Percentiles rank a stretch among this genome's conserved stretches.
These are phyloP conservation scores for Yamadazyma epiphylla DNA, from an alignment of 1,139 yeast genomes.

Conservation along the genomic window DNA sequence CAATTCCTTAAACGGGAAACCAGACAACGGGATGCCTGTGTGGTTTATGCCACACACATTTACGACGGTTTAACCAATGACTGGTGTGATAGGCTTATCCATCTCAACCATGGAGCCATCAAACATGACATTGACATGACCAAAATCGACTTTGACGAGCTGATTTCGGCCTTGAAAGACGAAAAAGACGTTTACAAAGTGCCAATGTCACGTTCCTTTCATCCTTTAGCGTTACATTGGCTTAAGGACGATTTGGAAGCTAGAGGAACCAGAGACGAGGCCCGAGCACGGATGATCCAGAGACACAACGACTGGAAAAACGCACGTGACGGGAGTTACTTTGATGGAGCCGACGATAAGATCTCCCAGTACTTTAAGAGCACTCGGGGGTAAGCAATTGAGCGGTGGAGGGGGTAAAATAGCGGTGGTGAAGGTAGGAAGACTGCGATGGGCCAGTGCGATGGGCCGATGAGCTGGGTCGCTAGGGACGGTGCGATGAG, in stretches of 20 bases:
- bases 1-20: slow-evolving; percentile 72
- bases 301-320: slow-evolving; percentile 47
- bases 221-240: slow-evolving; percentile 73
- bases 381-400: slow-evolving; percentile 27
- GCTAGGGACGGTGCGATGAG: no score
- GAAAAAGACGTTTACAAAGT: slow-evolving; percentile 23
- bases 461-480: no score
- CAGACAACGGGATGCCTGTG: slow-evolving; percentile 57
- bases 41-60: slow-evolving; percentile 92
- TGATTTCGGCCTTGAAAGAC: slow-evolving; percentile 6
- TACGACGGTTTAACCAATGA: slow-evolving; percentile 81
- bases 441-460: no score
- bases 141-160: slow-evolving; percentile 15
- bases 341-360: slow-evolving; percentile 43
- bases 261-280: slow-evolving; percentile 54
- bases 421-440: no score
- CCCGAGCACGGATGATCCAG: slow-evolving; percentile 38
- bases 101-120: slow-evolving; percentile 64
- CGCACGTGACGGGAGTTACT: slow-evolving; percentile 38
- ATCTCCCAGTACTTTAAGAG: slow-evolving; percentile 46
- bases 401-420: no score
- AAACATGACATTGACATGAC: slow-evolving; percentile 21
- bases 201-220: slow-evolving; percentile 51
- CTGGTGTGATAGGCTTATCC: slow-evolving; percentile 89
- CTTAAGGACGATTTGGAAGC: slow-evolving; percentile 46